Evolutionary conservation across 2,329 filamentous ascomycete genomes (phyloP), one percentile per base, ranked within the genome.

Genomic region (Fusarium sambucinum): DNA sequence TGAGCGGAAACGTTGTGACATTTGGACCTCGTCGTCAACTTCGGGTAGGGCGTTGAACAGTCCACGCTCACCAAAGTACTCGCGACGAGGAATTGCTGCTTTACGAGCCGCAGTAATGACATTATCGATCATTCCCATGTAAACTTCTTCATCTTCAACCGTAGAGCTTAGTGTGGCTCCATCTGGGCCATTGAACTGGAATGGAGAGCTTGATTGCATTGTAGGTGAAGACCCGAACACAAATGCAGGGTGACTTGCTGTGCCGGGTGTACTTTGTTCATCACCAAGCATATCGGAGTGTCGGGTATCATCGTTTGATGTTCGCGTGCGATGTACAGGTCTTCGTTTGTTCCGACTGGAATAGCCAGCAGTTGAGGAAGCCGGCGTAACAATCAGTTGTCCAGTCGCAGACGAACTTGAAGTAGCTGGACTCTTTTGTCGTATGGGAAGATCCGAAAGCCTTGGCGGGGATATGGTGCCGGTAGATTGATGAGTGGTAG

Each of bases 151-250:
- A 4, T 71, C 46, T 2, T 67, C 66, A 2, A 56, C 38, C 3
- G 44, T 32, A 19, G 55, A 50, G 33, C 38, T 45, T 11, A 50
- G n/a, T 1, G 44, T 29, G 3, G 19, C 13, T 7, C 56, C 58
- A 1, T 40, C 63, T 7, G 57, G 23, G 2, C 54, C 44, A 8
- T 59, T 37, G 6, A 71, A 72, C 3, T 57, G 54, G 11, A 71
- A 68, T 2, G 35, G 25, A 4, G 69, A 56, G 5, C n/a, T 48
- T 9, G 66, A 55, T 25, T 55, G 53, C 1, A 48, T 53, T 2
- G 55, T 38, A 10, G 65, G 44, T 2, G 63, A 63, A 19, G 69
- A 60, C 5, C 66, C 69, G n/a, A 72, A 72, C 16, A 72, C 19
- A 45, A 72, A 72, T 2, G 63, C 45, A 1, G 69, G 69, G 0